phyloP scores from a whole-genome alignment of 768 basidiomycete genomes.

The Leucocoprinus leucothites region DNA sequence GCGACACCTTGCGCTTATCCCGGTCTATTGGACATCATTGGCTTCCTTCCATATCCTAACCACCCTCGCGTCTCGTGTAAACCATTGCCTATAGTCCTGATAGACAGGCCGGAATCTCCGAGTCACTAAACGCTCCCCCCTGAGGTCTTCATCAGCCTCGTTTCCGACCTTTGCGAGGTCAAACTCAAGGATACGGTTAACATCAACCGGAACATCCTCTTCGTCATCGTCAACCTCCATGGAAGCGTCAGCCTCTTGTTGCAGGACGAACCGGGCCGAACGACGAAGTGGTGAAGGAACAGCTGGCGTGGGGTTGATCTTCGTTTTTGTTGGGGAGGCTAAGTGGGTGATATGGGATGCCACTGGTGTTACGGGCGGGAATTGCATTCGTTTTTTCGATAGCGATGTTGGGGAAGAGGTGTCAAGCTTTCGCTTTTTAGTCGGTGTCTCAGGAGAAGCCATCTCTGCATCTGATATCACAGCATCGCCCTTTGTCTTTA shows the following conservation, averaged over 20 bases:
- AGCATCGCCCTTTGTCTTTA: background rate
- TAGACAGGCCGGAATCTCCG: conserved; percentile 16
- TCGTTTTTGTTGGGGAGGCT: background rate
- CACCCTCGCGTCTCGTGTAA: conserved; percentile 8
- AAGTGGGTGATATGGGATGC: background rate
- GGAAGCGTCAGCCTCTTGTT: conserved; percentile 7
- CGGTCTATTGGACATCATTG: too few species aligned
- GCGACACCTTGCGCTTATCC: too few species aligned
- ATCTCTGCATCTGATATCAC: background rate
- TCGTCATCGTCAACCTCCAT: conserved; percentile 10
- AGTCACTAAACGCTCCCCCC: background rate
- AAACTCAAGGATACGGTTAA: conserved; percentile 2
- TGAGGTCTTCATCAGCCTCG: background rate
- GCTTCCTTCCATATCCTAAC: conserved; percentile 5
- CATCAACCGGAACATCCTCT: conserved; percentile 9
- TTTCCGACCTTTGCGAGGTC: background rate
- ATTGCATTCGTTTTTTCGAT: background rate
- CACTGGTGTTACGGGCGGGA: conserved; percentile 8
- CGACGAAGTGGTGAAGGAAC: conserved; percentile 14
- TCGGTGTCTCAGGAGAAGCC: conserved; percentile 15
- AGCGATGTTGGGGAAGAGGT: background rate
- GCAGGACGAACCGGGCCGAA: conserved; percentile 11
- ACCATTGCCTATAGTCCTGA: conserved; percentile 17
- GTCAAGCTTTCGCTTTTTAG: conserved; percentile 16
- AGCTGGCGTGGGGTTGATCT: conserved; percentile 3